Base-by-base conservation (phyloP, 805 yeast genomes). In the Saccharomycopsis guyanensis region DNA sequence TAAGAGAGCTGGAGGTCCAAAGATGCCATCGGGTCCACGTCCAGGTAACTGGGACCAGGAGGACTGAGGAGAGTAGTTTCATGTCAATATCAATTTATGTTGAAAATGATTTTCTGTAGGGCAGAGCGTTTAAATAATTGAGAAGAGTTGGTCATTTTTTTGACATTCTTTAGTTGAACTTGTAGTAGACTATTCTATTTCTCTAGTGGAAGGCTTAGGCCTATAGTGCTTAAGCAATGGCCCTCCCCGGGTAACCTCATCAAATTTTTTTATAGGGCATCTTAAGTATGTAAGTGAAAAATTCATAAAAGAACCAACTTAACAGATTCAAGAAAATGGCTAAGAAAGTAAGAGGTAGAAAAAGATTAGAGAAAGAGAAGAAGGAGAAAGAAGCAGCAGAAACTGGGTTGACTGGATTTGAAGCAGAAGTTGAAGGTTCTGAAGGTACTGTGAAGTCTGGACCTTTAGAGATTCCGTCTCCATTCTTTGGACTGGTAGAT, bases 1-100 rank as follows among this genome's bases (percentile, higher is more conserved):
- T 38, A 91, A 91, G 76, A 80, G 96, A 63, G 97, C 97, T 2
- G 98, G 98, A 55, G 98, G 98, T 19, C 98, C 98, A 41, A 80
- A 71, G 27, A 81, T 88, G 75, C 96, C 96, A 29, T 71, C 75
- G 54, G 94, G 85, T 60, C 82, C 82, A 56, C 80, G 79, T 64
- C 91, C 93, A 39, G 96, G 96, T 51, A 88, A 87, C 69, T 88
- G 97, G 97, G 97, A 88, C 61, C 93, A 82, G 66, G 96, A 75
- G 51, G 96, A 89, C 66, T 87, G 68, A 58, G 23, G 7, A n/a
- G n/a, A 22, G 7, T 38, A n/a, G n/a, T n/a, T n/a, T n/a, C n/a
- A n/a, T n/a, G n/a, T n/a, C n/a, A n/a, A n/a, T n/a, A n/a, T n/a
- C n/a, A n/a, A n/a, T n/a, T n/a, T n/a, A n/a, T n/a, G n/a, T n/a